Evolutionary conservation across 768 basidiomycete genomes (phyloP).

Genomic region (Boletellus sp.): DNA sequence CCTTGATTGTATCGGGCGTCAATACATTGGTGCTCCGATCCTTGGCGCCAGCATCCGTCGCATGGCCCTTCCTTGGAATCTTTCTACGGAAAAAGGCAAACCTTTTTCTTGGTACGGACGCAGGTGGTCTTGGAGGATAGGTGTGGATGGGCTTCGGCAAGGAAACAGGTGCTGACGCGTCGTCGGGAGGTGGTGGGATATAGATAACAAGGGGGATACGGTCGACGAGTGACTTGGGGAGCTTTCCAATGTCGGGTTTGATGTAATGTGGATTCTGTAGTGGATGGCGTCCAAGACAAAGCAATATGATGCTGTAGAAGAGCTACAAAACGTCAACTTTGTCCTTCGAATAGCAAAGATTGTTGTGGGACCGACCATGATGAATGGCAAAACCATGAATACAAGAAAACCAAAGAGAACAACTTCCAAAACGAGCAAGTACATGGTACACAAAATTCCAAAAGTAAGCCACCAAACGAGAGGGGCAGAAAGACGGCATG

Average conservation of each 20-base stretch:
- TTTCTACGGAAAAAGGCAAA: conserved; percentile 50
- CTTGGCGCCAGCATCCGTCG: conserved; percentile 12
- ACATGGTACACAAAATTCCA: conserved; percentile 75
- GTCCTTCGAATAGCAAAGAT: conserved; percentile 1
- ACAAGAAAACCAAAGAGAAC: conserved; percentile 71
- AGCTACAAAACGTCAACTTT: conserved; percentile 40
- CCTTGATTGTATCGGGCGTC: conserved; percentile 17
- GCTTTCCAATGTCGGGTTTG: conserved; percentile 74
- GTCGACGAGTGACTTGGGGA: conserved; percentile 68
- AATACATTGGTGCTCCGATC: conserved; percentile 13
- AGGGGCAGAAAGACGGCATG: conserved; percentile 70
- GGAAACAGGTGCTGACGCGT: conserved; percentile 34
- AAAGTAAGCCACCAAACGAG: conserved; percentile 88
- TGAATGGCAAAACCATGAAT: conserved; percentile 72
- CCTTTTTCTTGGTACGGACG: conserved; percentile 36
- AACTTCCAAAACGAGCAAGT: conserved; percentile 70
- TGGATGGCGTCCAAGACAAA: conserved; percentile 78
- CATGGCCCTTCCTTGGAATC: conserved; percentile 21
- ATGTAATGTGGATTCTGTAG: conserved; percentile 70
- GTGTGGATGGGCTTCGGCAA: conserved; percentile 48
- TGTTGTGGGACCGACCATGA: conserved; percentile 56
- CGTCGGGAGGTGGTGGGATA: conserved; percentile 73
- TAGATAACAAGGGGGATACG: conserved; percentile 82
- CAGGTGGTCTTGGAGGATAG: conserved; percentile 57
- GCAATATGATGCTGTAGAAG: conserved; percentile 72